Evolutionary conservation across 2,329 filamentous ascomycete species (phyloP).

Genomic region (Microcyclosporella mali): DNA sequence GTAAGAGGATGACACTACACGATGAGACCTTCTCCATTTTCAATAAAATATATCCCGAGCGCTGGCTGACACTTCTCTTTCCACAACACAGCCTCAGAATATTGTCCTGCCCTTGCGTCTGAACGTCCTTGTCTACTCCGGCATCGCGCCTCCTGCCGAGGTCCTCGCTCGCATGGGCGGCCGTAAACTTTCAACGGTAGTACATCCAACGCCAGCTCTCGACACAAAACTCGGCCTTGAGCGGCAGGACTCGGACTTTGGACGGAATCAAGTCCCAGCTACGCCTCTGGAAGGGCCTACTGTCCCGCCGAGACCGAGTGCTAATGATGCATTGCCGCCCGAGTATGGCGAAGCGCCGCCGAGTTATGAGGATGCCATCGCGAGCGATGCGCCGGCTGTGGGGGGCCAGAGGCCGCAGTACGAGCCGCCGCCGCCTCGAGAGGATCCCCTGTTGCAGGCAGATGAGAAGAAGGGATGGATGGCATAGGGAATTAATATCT

Average conservation of each 20-base stretch:
- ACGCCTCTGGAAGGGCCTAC: slow-evolving; percentile 18
- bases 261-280: slow-evolving; percentile 21
- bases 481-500: too few relatives aligned
- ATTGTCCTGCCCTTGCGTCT: slow-evolving; percentile 75
- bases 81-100: slow-evolving; percentile 47
- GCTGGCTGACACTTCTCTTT: slow-evolving; percentile 1
- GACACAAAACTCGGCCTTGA: slow-evolving; percentile 23
- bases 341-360: slow-evolving; percentile 61
- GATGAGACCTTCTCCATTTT: slow-evolving; percentile 2
- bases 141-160: slow-evolving; percentile 71
- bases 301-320: slow-evolving; percentile 11
- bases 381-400: slow-evolving; percentile 67
- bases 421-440: slow-evolving; percentile 35
- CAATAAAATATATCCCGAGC: background rate
- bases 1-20: slow-evolving; percentile 13
- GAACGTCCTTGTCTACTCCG: slow-evolving; percentile 75
- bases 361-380: slow-evolving; percentile 90
- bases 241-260: slow-evolving; percentile 20
- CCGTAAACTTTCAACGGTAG: slow-evolving; percentile 13
- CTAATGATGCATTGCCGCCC: slow-evolving; percentile 4
- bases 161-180: slow-evolving; percentile 61
- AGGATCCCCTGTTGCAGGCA: slow-evolving; percentile 24
- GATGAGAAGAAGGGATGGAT: slow-evolving; percentile 30
- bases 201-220: slow-evolving; percentile 7
- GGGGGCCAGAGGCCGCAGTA: slow-evolving; percentile 66